Percentiles rank a stretch among this genome's conserved stretches.
phyloP scores from a whole-genome alignment of 140 eudicot species.

The Bidens hawaiensis region DNA sequence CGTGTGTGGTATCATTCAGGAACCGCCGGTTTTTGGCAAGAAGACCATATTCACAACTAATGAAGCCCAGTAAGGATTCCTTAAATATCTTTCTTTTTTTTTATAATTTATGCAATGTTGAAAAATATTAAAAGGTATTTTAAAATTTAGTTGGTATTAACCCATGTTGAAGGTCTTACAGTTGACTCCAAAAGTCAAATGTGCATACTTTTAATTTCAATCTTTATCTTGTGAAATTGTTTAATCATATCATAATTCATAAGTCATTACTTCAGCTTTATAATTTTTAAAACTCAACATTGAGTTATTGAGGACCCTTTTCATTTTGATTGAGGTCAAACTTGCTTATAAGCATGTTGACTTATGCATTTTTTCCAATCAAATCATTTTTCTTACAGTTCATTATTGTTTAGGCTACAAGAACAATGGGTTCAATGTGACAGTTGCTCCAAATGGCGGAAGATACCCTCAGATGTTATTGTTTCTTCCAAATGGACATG shows the following conservation, averaged over 20 bases:
- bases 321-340: not conserved
- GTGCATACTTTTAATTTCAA: not conserved
- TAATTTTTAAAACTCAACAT: not conserved
- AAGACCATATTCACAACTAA: slow-evolving; percentile 63
- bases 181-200: not conserved
- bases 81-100: not conserved
- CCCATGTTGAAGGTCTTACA: not conserved
- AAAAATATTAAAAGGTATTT: not conserved
- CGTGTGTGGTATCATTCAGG: slow-evolving; percentile 42
- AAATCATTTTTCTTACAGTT: not conserved
- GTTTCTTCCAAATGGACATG: slow-evolving; percentile 89
- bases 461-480: slow-evolving; percentile 59
- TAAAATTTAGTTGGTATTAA: not conserved
- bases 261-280: too few relatives aligned
- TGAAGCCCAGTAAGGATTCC: slow-evolving; percentile 55
- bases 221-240: not conserved
- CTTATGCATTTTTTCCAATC: not conserved
- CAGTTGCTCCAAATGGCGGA: slow-evolving; percentile 79
- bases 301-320: not conserved
- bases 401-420: slow-evolving; percentile 42
- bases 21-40: slow-evolving; percentile 92
- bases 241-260: not conserved
- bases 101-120: not conserved
- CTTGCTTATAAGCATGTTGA: slow-evolving; percentile 2
- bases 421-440: slow-evolving; percentile 97